Conservation (phyloP, 2,329 filamentous ascomycete species). For the Aspergillus texensis region DNA sequence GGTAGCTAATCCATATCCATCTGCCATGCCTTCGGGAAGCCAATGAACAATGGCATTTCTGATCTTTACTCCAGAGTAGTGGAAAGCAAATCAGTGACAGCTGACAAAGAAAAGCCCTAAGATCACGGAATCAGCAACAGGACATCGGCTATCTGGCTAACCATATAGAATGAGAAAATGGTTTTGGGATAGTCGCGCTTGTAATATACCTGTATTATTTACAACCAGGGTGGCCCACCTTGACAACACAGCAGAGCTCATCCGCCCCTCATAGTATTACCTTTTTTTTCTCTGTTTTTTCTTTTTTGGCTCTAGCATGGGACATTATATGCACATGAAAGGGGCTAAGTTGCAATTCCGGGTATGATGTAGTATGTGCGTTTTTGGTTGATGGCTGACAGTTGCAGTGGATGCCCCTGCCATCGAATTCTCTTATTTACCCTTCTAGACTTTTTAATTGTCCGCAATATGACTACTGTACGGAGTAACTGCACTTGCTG, state of each 20-base stretch:
- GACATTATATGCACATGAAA: slow-evolving; percentile 20
- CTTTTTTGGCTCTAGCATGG: slow-evolving; percentile 7
- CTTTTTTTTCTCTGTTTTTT: not conserved
- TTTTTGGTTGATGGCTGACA: not conserved
- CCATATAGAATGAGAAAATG: not conserved
- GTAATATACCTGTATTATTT: slow-evolving; percentile 10
- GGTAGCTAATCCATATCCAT: not conserved
- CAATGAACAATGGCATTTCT: not conserved
- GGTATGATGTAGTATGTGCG: slow-evolving; percentile 7
- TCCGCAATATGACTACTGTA: not conserved
- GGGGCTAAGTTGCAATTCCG: slow-evolving; percentile 12
- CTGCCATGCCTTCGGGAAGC: not conserved
- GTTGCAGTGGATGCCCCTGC: not conserved
- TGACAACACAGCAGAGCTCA: slow-evolving; percentile 17
- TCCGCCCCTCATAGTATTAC: slow-evolving; percentile 2
- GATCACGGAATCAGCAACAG: not conserved
- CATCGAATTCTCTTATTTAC: not conserved
- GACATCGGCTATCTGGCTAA: not conserved
- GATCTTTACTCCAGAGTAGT: not conserved
- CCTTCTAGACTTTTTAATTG: not conserved
- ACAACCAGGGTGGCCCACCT: slow-evolving; percentile 11
- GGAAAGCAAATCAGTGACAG: not conserved
- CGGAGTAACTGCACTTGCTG: not conserved
- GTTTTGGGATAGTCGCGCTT: not conserved
- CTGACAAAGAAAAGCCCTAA: not conserved